Evolutionary conservation across 805 yeast species (phyloP).

Genomic region (Pichia membranifaciens): DNA sequence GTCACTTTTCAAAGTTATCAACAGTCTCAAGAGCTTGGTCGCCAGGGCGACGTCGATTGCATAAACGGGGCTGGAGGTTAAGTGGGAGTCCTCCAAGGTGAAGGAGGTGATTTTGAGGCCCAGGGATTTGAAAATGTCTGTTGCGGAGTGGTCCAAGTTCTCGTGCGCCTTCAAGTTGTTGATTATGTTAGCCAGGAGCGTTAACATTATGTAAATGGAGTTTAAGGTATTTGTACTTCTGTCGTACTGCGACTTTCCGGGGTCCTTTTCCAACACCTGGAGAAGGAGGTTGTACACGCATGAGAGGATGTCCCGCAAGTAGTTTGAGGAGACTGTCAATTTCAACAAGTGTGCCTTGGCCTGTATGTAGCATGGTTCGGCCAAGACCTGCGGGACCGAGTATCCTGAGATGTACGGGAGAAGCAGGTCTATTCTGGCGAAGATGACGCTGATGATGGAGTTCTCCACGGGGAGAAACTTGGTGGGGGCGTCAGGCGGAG

Average conservation of each 20-base stretch:
- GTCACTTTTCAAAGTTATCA: slow-evolving; percentile 8
- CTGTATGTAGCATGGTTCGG: slow-evolving; percentile 31
- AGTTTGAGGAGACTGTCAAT: slow-evolving; percentile 23
- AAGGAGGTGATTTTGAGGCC: slow-evolving; percentile 6
- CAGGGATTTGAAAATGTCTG: not conserved
- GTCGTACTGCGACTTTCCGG: slow-evolving; percentile 8
- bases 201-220: slow-evolving; percentile 7
- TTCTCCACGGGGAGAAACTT: slow-evolving; percentile 7
- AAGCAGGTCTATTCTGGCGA: slow-evolving; percentile 28
- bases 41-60: not conserved
- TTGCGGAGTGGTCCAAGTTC: not conserved
- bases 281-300: slow-evolving; percentile 11
- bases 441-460: slow-evolving; percentile 29
- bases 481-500: not conserved
- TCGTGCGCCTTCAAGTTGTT: slow-evolving; percentile 3
- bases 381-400: slow-evolving; percentile 32
- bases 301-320: slow-evolving; percentile 28
- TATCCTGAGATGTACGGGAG: slow-evolving; percentile 35
- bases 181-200: slow-evolving; percentile 20
- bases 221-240: slow-evolving; percentile 19
- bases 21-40: slow-evolving; percentile 2
- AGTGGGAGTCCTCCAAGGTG: not conserved
- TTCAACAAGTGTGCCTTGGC: slow-evolving; percentile 31
- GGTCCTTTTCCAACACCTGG: slow-evolving; percentile 4
- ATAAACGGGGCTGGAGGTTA: not conserved